Evolutionary conservation across 192 early-diverging fungal species (phyloP), one percentile per base, ranked within the genome.

Genomic region (Umbelopsis vinacea): DNA sequence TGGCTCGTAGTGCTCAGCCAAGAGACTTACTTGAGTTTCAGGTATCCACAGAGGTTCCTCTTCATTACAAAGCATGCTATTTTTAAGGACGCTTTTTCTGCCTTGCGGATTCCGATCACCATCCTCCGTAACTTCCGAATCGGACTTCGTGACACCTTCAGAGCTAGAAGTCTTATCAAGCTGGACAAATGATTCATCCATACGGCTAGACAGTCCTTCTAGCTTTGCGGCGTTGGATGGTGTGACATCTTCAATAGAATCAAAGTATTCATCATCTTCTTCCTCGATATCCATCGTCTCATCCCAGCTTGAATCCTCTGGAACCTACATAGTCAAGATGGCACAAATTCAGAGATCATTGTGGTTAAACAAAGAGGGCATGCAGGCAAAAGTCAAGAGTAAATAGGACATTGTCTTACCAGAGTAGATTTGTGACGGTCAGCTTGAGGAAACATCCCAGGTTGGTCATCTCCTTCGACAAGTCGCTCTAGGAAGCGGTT

Each of bases 31-130:
- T 74, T 93, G 91, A 29, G 85, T 86, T 47, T 82, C 82, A 21
- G 92, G 90, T 33, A 91, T 85, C 89, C 90, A 88, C 78, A 92
- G 68, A 6, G 87, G 86, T 47, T 87, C 81, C 6, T 84, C 88
- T 3, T 87, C 89, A 50, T 85, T 78, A 17, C 91, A 76, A 43
- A 90, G 71, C 37, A 73, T 82, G 48, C 86, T 40, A n/a, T 79
- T 72, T 23, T 83, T 74, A 10, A 87, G 77, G 0, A 74, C 74
- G 52, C 80, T 73, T 17, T 86, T 68, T 12, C 86, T 74, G 12
- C 90, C 89, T 52, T 87, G 87, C 48, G 84, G 77, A 19, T 3
- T 46, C 1, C 10, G n/a, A 38, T 66, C 75, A n/a, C 53, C 66
- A 14, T 81, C 74, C 54, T 82, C 83, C 19, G 50, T 71, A 7